Base-by-base conservation (phyloP, 2,329 filamentous ascomycete genomes). In the Diaporthe vaccinii region DNA sequence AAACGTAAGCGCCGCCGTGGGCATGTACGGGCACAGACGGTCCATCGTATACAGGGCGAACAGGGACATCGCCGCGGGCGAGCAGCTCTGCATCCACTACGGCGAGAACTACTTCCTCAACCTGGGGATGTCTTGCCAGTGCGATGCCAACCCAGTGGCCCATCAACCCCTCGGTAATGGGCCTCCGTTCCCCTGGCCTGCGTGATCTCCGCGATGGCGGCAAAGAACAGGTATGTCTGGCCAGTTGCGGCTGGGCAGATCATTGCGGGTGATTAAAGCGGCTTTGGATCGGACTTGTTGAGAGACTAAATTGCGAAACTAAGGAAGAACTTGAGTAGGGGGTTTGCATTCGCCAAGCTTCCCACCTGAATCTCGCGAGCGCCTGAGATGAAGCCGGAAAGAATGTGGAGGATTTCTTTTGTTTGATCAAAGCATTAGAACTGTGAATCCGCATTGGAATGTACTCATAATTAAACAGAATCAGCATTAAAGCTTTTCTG, bases 1-100 rank as follows among this genome's bases (percentile, higher is more conserved):
- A 14, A 74, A 74, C 28, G 39, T 69, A 2, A 39, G 20, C 15
- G 80, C 81, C 83, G 31, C 82, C 84, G 55, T 87, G 86, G 80
- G 82, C 86, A 34, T 89, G 86, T 34, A 83, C 86, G 72, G 87
- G 89, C 58, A 84, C 87, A 25, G 87, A 88, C 80, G 82, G 2
- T 28, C 39, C 22, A 39, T 41, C 57, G 7, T 61, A 7, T 72
- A 53, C 70, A 39, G 2, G 15, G 34, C 70, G 14, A 31, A 14
- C 14, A 39, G 44, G 44, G 31, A 28, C 7, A 53, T 72, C 22
- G 9, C 14, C 22, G 15, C 22, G 10, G 36, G 22, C n/a, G 57
- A 72, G 22, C 28, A 72, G 31, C 31, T 61, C 22, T 25, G 15
- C 2, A 39, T 72, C 17, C 6, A 61, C 44, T 72, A 72, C 17